Evolutionary conservation across 768 basidiomycete species (phyloP), one percentile per base, ranked within the genome.

Genomic region (Scleroderma bovista): DNA sequence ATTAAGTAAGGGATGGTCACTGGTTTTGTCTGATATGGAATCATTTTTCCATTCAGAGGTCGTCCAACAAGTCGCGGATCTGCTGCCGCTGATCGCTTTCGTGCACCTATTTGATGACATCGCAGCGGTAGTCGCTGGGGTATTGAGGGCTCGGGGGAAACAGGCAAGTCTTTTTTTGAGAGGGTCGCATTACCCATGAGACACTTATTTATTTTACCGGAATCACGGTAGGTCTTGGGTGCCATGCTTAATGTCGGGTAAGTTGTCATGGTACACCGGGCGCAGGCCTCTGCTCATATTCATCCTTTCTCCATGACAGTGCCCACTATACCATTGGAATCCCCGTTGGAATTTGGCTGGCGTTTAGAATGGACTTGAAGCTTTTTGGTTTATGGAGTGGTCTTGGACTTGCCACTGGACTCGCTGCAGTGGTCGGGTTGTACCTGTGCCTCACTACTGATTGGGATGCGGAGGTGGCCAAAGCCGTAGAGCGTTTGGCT

Each of bases 371-470:
- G 6, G 61, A 75, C 42, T 74, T 83, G 65, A 77, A 76, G 1
- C 72, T 96, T 22, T 73, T 77, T 31, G 93, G 93, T 0, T 72
- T 96, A 6, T 96, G 93, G 93, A 73, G 85, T 43, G 93, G 93
- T 16, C 70, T 94, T n/a, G 86, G 85, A 0, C 61, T 83, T 12
- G 63, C 65, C 12, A 62, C 64, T 86, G 81, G 59, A 75, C 73
- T 46, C 69, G 81, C 1, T 62, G 26, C 26, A 29, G 26, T 74
- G 7, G 59, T 79, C 11, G 79, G 80, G 3, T 73, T 77, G 1
- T 73, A 72, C 57, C 57, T 89, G 8, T 81, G 74, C 50, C 11
- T 86, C 10, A 59, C 67, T 33, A 79, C 86, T 8, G 78, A 92
- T 64, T 92, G 88, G 88, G 60, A 79, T 8, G 63, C 64, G 41